Conservation (phyloP, 1,284 basidiomycete species). For the Xerocomus minutiporus region DNA sequence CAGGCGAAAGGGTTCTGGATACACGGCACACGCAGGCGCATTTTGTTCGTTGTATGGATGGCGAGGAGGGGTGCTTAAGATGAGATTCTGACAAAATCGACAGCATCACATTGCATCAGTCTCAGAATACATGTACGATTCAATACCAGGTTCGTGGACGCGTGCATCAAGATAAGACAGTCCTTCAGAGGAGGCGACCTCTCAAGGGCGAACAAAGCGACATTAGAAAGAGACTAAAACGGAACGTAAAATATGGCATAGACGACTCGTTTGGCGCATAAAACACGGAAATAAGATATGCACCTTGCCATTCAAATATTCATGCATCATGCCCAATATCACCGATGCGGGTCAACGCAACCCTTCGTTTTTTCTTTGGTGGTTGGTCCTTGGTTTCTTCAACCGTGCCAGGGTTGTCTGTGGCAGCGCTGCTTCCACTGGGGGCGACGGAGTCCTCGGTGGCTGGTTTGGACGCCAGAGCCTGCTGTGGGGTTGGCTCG, state of each 20-base stretch:
- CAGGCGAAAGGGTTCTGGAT: not conserved
- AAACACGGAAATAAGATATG: slow-evolving; percentile 5
- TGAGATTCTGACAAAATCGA: slow-evolving; percentile 7
- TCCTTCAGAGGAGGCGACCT: not conserved
- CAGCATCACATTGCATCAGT: slow-evolving; percentile 17
- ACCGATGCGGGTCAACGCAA: slow-evolving; percentile 71
- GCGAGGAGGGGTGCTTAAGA: not conserved
- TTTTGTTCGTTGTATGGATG: slow-evolving; percentile 6
- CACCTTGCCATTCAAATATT: slow-evolving; percentile 5
- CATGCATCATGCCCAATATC: slow-evolving; percentile 44
- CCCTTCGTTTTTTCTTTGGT: slow-evolving; percentile 87
- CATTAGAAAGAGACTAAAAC: slow-evolving; percentile 17
- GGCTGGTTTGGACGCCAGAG: slow-evolving; percentile 18
- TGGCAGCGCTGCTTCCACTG: slow-evolving; percentile 9
- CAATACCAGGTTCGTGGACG: slow-evolving; percentile 1
- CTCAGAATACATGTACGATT: slow-evolving; percentile 21
- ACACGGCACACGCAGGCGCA: not conserved
- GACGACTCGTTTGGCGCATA: not conserved
- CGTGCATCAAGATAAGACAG: not conserved
- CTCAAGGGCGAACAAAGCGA: slow-evolving; percentile 10
- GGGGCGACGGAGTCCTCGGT: slow-evolving; percentile 13
- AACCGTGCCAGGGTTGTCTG: slow-evolving; percentile 11
- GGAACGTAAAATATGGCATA: slow-evolving; percentile 16
- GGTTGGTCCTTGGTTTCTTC: slow-evolving; percentile 39
- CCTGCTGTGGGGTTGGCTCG: slow-evolving; percentile 52